A percentile compares a stretch with the other conserved stretches of the same genome.
These are phyloP conservation scores for Hamamelis virginiana DNA, from an alignment of 164 flowering plant genomes.

Conservation along the genomic window DNA sequence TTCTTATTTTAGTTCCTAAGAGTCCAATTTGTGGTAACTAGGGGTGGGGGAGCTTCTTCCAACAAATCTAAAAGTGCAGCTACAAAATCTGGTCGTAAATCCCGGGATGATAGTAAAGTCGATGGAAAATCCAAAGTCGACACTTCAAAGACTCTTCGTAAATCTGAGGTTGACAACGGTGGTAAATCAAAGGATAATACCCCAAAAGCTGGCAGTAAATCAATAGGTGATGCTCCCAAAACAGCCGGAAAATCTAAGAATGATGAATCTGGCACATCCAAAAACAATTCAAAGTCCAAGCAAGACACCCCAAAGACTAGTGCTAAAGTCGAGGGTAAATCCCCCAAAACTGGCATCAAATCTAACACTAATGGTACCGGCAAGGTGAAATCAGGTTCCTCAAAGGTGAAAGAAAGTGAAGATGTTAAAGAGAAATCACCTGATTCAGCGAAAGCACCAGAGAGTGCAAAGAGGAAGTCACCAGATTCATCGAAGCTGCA, in stretches of 20 bases:
- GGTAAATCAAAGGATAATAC: constrained; percentile 30
- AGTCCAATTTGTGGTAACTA: constrained; percentile 3
- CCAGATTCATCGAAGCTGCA: constrained; percentile 29
- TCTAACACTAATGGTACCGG: constrained; percentile 26
- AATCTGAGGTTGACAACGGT: constrained; percentile 13
- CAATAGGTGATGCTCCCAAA: constrained; percentile 18
- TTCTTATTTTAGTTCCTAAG: not conserved
- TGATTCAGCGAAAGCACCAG: constrained; percentile 13
- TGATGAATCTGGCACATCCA: constrained; percentile 20
- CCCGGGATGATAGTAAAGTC: constrained; percentile 23
- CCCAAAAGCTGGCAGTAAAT: constrained; percentile 26
- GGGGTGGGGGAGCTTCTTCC: constrained; percentile 46
- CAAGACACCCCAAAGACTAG: constrained; percentile 25
- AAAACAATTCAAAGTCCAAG: constrained; percentile 26
- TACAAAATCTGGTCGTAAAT: constrained; percentile 35
- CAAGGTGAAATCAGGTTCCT: constrained; percentile 32
- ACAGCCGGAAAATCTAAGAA: constrained; percentile 35
- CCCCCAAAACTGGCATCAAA: constrained; percentile 30
- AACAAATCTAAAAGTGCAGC: constrained; percentile 48
- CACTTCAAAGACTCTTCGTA: constrained; percentile 11
- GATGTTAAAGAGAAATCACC: constrained; percentile 22
- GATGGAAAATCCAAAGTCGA: constrained; percentile 34
- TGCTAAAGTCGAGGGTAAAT: constrained; percentile 29
- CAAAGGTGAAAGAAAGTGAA: constrained; percentile 37
- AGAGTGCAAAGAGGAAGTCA: constrained; percentile 30